Percentiles rank a stretch among this genome's conserved stretches.
Evolutionary conservation across 2,329 filamentous ascomycete species (phyloP).

Genomic region (Aspergillus neoniger): DNA sequence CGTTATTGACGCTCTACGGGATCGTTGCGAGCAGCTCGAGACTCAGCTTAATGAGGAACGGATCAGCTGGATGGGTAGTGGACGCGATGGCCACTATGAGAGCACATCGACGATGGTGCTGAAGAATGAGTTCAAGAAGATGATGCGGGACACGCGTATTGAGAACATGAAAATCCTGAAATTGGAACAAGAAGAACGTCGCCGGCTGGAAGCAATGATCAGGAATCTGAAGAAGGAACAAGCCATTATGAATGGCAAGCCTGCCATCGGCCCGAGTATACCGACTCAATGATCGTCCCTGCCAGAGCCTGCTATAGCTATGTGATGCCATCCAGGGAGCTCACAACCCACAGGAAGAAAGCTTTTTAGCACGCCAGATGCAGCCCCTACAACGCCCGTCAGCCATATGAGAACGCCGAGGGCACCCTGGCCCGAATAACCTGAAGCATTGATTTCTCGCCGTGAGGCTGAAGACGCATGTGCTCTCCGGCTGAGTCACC

Average conservation of each 20-base stretch:
- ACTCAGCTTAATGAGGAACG: constrained; percentile 67
- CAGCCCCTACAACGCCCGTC: no score
- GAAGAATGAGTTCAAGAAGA: constrained; percentile 76
- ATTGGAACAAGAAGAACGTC: constrained; percentile 71
- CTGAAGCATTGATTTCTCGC: no score
- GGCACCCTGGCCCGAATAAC: no score
- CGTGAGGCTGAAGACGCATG: no score
- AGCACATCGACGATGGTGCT: constrained; percentile 68
- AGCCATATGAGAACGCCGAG: no score
- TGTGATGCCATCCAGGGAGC: no score
- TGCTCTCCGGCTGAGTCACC: no score
- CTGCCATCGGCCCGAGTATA: constrained; percentile 35
- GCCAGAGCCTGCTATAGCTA: no score
- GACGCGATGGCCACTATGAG: constrained; percentile 48
- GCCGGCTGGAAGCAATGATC: constrained; percentile 65
- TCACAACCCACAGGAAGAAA: no score
- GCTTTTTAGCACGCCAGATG: no score
- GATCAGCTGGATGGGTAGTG: constrained; percentile 64
- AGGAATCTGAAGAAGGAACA: constrained; percentile 52
- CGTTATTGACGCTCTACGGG: constrained; percentile 64
- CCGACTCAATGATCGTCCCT: constrained; percentile 37
- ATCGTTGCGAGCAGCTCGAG: constrained; percentile 65
- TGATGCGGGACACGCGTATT: constrained; percentile 71
- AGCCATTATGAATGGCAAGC: constrained; percentile 34
- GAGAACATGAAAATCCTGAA: constrained; percentile 66